A percentile compares a stretch with the other conserved stretches of the same genome.
phyloP scores from a whole-genome alignment of 2,329 filamentous ascomycete species.

The Stachybotrys chartarum region DNA sequence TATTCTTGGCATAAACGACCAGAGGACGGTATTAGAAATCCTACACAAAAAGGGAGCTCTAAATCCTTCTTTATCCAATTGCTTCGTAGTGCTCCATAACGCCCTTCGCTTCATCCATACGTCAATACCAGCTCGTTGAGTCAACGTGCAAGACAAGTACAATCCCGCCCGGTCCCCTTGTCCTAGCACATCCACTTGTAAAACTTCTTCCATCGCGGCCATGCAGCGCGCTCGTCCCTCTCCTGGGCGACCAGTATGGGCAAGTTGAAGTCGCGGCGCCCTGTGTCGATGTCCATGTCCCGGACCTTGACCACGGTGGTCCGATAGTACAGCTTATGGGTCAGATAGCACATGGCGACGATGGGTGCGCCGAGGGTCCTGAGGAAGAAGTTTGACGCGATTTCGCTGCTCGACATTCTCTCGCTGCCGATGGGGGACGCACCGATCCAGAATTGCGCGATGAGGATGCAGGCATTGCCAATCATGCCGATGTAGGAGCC shows the following conservation, averaged over 20 bases:
- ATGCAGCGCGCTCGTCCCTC: conserved; percentile 60
- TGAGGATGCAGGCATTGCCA: conserved; percentile 68
- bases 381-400: conserved; percentile 64
- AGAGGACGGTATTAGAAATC: too few species aligned
- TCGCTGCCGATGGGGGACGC: conserved; percentile 63
- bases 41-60: neutral
- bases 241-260: conserved; percentile 74
- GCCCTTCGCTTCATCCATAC: neutral
- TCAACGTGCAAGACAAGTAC: conserved; percentile 4
- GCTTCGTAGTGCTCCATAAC: neutral
- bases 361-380: conserved; percentile 65
- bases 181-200: conserved; percentile 66
- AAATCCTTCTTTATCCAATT: neutral
- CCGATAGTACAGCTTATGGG: conserved; percentile 68
- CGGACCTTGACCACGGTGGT: conserved; percentile 59
- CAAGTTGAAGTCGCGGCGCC: conserved; percentile 77
- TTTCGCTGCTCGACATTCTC: conserved; percentile 31
- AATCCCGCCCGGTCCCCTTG: conserved; percentile 3
- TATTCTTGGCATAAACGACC: too few species aligned
- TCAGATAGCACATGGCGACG: conserved; percentile 59
- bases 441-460: conserved; percentile 84
- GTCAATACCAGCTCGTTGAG: conserved; percentile 7
- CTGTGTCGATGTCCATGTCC: conserved; percentile 84
- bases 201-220: conserved; percentile 70
- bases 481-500: conserved; percentile 76